Evolutionary conservation across 345 rosid genomes (phyloP).

Genomic region (Aurinia saxatilis): DNA sequence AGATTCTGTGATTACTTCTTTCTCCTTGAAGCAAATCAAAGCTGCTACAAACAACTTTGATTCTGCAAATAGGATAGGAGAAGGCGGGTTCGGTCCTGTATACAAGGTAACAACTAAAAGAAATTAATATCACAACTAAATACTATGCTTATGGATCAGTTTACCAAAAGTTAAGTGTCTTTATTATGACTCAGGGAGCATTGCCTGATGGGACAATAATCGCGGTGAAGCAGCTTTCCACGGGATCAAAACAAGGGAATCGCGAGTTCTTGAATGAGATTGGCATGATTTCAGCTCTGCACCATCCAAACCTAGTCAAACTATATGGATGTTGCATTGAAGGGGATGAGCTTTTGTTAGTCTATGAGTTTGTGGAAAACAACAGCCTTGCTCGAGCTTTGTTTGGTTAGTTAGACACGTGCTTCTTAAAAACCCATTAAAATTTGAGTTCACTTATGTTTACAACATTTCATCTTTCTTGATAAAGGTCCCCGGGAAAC

Average conservation of each 20-base stretch:
- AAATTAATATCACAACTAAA: neutral
- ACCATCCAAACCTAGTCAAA: slow-evolving; percentile 43
- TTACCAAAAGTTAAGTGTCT: neutral
- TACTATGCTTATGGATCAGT: neutral
- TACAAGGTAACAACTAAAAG: slow-evolving; percentile 34
- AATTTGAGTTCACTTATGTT: neutral
- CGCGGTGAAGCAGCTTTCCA: slow-evolving; percentile 49
- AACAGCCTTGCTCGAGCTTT: slow-evolving; percentile 43
- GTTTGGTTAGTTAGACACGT: slow-evolving; percentile 21
- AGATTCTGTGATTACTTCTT: slow-evolving; percentile 29
- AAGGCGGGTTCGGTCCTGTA: slow-evolving; percentile 64
- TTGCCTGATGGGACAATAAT: slow-evolving; percentile 39
- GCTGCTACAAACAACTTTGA: slow-evolving; percentile 48
- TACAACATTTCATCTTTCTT: neutral
- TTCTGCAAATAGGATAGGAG: slow-evolving; percentile 38
- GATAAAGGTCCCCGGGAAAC: slow-evolving; percentile 24
- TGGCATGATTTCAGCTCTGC: slow-evolving; percentile 46
- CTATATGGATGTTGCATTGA: slow-evolving; percentile 46
- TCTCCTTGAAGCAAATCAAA: slow-evolving; percentile 39
- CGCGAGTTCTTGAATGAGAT: slow-evolving; percentile 50
- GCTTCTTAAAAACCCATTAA: neutral
- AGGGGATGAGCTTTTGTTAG: slow-evolving; percentile 39
- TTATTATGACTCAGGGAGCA: slow-evolving; percentile 28
- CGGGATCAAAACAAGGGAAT: slow-evolving; percentile 46
- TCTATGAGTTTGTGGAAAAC: slow-evolving; percentile 48